Evolutionary conservation across 2,329 filamentous ascomycete species (phyloP), one percentile per base, ranked within the genome.

Genomic region (Monilinia polystroma): DNA sequence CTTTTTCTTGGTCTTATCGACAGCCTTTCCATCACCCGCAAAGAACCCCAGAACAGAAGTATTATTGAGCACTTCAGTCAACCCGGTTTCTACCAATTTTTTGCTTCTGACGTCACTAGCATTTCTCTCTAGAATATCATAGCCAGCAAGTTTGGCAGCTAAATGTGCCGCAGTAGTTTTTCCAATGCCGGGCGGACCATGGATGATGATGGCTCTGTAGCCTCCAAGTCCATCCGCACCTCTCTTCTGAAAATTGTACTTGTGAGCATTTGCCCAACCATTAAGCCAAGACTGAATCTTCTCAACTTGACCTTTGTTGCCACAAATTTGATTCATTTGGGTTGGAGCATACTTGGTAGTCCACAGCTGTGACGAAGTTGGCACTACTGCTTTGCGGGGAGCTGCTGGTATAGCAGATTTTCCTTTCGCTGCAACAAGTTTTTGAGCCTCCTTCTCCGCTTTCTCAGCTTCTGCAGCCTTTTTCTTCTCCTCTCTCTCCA

Each of bases 131-230:
- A 99, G 83, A 54, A 97, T 85, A 77, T 99, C 95, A 75, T 92
- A 98, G 2, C 94, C 93, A 76, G 96, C 93, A 26, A 98, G 80
- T 75, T 93, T 96, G 0, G 95, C 94, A 20, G 96, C 92, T 41
- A 99, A 82, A 80, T 99, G 95, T 32, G 95, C 95, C 60, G 96
- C 92, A 43, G 95, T 99, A 2, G 95, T 99, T 80, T 99, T 99
- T 72, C 95, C 95, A 71, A 99, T 97, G 23, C 95, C 95, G 41
- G 95, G 95, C 20, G 95, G 94, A 0, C 95, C 95, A 72, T 96
- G 93, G 65, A 99, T 89, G 76, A 98, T 96, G 71, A 98, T 89
- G n/a, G 94, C 92, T 70, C 95, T 89, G 73, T 90, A 91, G 0
- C 84, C 84, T 45, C 94, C 94, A 76, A 89, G 89, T 1, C 93